Conservation (phyloP, 1,284 basidiomycete genomes). For the Volvariella surrecta region DNA sequence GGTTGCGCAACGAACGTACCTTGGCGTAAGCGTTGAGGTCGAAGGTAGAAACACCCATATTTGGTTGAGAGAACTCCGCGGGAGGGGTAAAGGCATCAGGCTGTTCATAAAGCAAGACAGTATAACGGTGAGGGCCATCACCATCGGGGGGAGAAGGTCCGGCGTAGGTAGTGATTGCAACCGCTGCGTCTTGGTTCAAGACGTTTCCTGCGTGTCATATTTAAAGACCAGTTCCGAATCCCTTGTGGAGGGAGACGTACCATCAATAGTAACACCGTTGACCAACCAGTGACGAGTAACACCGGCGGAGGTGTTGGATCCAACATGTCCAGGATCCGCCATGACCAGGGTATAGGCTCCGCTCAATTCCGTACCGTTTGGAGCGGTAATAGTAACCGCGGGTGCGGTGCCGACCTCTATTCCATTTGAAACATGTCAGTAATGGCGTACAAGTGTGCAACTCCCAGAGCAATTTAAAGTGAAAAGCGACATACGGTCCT, state of each 20-base stretch:
- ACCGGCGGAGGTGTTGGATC: slow-evolving; percentile 39
- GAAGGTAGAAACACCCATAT: slow-evolving; percentile 41
- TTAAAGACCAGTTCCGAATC: neutral
- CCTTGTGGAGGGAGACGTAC: slow-evolving; percentile 17
- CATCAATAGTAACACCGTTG: slow-evolving; percentile 49
- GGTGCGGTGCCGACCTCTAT: slow-evolving; percentile 50
- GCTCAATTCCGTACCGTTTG: slow-evolving; percentile 34
- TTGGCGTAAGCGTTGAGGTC: slow-evolving; percentile 43
- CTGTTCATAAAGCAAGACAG: slow-evolving; percentile 57
- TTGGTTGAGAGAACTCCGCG: slow-evolving; percentile 40
- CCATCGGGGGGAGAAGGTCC: slow-evolving; percentile 64
- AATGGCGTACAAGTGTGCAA: too few species aligned
- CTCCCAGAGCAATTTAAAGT: neutral
- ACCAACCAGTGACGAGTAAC: slow-evolving; percentile 78
- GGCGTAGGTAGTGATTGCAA: slow-evolving; percentile 58
- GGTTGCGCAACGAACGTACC: slow-evolving; percentile 20
- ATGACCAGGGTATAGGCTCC: slow-evolving; percentile 60
- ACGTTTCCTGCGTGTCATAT: slow-evolving; percentile 20
- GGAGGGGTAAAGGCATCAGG: slow-evolving; percentile 55
- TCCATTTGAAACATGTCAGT: too few species aligned
- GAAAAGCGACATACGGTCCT: slow-evolving; percentile 37
- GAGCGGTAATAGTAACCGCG: slow-evolving; percentile 35
- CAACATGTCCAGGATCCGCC: slow-evolving; percentile 62
- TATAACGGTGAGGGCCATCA: slow-evolving; percentile 70
- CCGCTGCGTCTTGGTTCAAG: slow-evolving; percentile 41